Evolutionary conservation across 306 rosid genomes (phyloP), one percentile per base, ranked within the genome.

Genomic region (Rubus idaeus): DNA sequence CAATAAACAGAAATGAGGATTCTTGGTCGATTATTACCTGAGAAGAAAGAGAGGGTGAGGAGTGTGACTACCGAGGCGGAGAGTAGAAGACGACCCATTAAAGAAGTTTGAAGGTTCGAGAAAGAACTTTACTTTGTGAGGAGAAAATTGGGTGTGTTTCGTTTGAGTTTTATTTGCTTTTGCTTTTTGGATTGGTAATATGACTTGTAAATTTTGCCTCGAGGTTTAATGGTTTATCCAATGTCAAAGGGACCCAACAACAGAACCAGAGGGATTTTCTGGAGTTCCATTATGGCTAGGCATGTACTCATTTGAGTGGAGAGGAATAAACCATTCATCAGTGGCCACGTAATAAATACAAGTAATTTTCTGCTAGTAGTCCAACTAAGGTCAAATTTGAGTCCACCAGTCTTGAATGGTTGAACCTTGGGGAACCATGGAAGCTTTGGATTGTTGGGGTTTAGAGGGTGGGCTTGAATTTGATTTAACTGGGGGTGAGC

Each of bases 61-160:
- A 86, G 75, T 57, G 50, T 65, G 81, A 86, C 69, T 52, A 89
- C 12, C 10, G 73, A 50, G 78, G 83, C 79, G 57, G 71, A 77
- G 82, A 81, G 64, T 75, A 70, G 75, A 16, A 72, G 50, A 62
- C 89, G 88, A 83, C 52, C 87, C 97, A 91, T 91, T 8, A 20
- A 5, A 57, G 70, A 45, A 77, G 5, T 13, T 35, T 14, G 68
- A 63, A 30, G n/a, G 18, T 30, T 65, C 23, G 55, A 42, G 23
- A 77, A 79, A 62, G 77, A 75, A 81, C 83, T 87, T 83, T 85
- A 87, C 89, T 87, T 90, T 88, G 5, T 2, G 35, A 30, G 35
- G 35, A 42, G 46, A 42, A 5, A 42, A 42, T 57, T 10, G 35
- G 35, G 35, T 3, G 21, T 23, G 56, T 74, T 37, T 2, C 40